Evolutionary conservation across 2,329 filamentous ascomycete genomes (phyloP).

Genomic region (Verticillium nubilum): DNA sequence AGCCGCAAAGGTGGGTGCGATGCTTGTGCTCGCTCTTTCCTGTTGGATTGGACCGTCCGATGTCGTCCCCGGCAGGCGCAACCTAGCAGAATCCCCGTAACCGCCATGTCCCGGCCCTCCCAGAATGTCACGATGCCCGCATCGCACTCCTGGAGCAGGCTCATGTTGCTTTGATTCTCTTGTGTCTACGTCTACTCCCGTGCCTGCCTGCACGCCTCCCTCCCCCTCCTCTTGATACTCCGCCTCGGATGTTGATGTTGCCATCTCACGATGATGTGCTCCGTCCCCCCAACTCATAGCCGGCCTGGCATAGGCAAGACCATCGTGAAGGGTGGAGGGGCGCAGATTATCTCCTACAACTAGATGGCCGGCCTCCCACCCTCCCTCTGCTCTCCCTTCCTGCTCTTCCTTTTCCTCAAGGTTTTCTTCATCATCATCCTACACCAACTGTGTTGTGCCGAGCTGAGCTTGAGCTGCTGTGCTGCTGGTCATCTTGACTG

Average conservation of each 20-base stretch:
- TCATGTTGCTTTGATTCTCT: neutral
- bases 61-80: neutral
- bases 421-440: neutral
- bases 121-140: neutral
- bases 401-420: neutral
- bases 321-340: neutral
- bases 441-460: neutral
- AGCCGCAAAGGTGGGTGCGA: neutral
- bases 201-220: neutral
- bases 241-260: neutral
- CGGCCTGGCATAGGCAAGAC: neutral
- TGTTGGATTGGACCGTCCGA: neutral
- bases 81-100: neutral
- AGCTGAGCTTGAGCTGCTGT: neutral
- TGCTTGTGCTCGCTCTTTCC: neutral
- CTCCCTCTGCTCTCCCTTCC: neutral
- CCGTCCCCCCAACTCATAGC: neutral
- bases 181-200: neutral
- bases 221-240: neutral
- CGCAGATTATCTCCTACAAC: neutral
- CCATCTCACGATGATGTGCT: neutral
- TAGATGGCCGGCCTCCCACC: neutral
- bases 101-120: neutral
- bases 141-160: neutral
- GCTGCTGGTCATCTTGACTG: neutral